Conservation (phyloP, 2,329 filamentous ascomycete genomes). For the Coniochaeta sp. region DNA sequence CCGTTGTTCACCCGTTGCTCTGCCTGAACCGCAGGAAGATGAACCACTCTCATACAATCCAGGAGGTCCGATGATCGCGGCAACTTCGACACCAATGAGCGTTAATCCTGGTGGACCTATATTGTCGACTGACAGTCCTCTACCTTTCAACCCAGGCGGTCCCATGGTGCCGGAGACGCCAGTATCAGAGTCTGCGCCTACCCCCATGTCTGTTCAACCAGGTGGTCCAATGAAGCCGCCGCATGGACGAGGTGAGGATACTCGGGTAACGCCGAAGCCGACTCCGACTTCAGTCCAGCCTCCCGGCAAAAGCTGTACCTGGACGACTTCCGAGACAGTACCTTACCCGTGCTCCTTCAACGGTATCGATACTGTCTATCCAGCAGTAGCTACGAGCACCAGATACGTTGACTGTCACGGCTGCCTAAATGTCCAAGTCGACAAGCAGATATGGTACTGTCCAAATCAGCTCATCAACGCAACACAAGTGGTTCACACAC, state of each 20-base stretch:
- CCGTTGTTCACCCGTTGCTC: background rate
- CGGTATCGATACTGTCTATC: conserved; percentile 17
- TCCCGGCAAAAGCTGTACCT: conserved; percentile 14
- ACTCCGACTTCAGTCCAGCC: background rate
- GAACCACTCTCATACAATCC: background rate
- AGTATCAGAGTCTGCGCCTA: background rate
- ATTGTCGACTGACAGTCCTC: background rate
- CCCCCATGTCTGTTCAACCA: background rate
- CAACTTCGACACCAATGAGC: conserved; percentile 19
- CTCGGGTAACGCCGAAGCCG: background rate
- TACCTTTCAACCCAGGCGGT: conserved; percentile 6
- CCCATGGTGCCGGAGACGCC: background rate
- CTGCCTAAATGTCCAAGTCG: conserved; percentile 17
- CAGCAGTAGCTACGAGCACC: conserved; percentile 16
- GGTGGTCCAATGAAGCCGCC: background rate
- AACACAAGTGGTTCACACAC: conserved; percentile 10
- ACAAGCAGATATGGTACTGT: conserved; percentile 15
- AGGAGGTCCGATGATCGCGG: background rate
- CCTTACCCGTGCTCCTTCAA: conserved; percentile 21
- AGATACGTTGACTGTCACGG: conserved; percentile 22
- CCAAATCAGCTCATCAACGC: conserved; percentile 15
- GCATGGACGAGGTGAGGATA: background rate
- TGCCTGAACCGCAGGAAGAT: background rate
- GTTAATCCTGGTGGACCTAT: background rate
- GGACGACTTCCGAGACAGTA: conserved; percentile 15